Conservation (phyloP, 2,329 filamentous ascomycete genomes). For the Verticillium longisporum region DNA sequence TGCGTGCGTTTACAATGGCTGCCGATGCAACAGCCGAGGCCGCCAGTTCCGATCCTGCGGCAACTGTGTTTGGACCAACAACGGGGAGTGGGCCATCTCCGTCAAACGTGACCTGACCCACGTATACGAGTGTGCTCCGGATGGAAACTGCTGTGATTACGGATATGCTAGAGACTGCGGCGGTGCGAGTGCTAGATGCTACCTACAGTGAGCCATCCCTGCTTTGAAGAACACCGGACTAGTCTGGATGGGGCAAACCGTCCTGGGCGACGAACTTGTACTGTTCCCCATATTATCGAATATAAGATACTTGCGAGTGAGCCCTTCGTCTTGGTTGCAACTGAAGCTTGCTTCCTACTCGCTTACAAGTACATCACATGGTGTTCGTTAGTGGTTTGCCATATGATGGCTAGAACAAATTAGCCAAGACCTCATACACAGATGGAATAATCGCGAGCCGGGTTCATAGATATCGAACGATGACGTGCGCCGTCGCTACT, state of each 20-base stretch:
- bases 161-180: constrained; percentile 14
- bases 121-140: constrained; percentile 16
- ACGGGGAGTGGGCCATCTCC: constrained; percentile 11
- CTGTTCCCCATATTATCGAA: background rate
- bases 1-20: constrained; percentile 11
- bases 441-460: too few species aligned
- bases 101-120: constrained; percentile 13
- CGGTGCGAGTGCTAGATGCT: constrained; percentile 5
- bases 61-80: constrained; percentile 15
- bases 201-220: background rate
- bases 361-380: background rate
- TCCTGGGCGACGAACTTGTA: background rate
- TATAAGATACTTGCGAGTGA: background rate
- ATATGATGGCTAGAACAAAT: too few species aligned
- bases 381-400: background rate
- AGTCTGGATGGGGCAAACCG: background rate
- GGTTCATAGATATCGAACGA: too few species aligned
- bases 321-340: background rate
- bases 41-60: constrained; percentile 16
- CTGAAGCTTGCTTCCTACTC: background rate
- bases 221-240: background rate
- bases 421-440: too few species aligned
- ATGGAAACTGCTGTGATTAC: constrained; percentile 15
- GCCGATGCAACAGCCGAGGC: constrained; percentile 16
- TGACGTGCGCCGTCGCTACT: too few species aligned